Evolutionary conservation across 352 stramenopile genomes (phyloP).

Genomic region (Pythium rhizo-oryzae): DNA sequence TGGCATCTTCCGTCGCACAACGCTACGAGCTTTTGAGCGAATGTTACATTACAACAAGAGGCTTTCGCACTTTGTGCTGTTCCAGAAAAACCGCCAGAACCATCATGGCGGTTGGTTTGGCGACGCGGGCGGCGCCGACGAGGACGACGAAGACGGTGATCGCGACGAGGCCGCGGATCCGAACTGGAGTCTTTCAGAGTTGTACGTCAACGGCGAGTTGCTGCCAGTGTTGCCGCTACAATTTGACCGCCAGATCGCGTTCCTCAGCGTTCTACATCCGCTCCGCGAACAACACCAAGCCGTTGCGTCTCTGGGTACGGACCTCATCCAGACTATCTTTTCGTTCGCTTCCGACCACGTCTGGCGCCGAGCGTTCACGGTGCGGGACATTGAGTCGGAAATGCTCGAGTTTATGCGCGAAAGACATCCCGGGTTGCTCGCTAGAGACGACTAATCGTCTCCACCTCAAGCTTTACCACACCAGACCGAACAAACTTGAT

Average conservation of each 20-base stretch:
- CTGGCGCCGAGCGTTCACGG: neutral
- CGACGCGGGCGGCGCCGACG: neutral
- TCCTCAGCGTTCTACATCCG: neutral
- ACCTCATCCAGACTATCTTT: conserved; percentile 1
- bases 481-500: no score
- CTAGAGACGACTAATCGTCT: no score
- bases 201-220: neutral
- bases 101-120: no score
- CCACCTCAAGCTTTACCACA: no score
- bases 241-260: neutral
- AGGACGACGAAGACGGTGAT: neutral
- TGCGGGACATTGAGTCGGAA: conserved; percentile 6
- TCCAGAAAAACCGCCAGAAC: neutral
- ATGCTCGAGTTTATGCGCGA: neutral
- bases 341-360: neutral
- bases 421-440: no score
- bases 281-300: neutral
- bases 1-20: neutral
- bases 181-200: neutral
- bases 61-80: conserved; percentile 2
- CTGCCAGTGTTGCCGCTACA: neutral
- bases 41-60: neutral
- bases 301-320: neutral
- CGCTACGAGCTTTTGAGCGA: neutral
- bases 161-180: neutral